A percentile compares a stretch with the other conserved stretches of the same genome.
phyloP scores from a whole-genome alignment of 768 basidiomycete species.

The Xerocomus spinulosus region DNA sequence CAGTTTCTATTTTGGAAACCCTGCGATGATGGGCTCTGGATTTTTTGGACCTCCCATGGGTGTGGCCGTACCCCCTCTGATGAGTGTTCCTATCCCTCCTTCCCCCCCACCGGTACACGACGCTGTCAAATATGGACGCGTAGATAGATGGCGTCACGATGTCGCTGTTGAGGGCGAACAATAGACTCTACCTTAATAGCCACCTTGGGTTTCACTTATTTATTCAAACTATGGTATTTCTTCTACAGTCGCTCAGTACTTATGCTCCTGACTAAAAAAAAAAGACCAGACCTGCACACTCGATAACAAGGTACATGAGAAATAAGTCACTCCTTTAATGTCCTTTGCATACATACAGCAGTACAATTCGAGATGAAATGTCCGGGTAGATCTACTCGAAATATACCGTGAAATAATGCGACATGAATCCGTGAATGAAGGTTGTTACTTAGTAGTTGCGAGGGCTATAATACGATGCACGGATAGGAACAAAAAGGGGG shows the following conservation, averaged over 20 bases:
- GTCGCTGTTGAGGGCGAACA: constrained; percentile 67
- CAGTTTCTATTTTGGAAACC: constrained; percentile 65
- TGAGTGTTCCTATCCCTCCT: constrained; percentile 37
- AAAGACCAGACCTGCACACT: neutral
- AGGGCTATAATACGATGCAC: constrained; percentile 25
- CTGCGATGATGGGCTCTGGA: constrained; percentile 65
- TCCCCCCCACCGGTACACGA: constrained; percentile 66
- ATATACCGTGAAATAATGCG: constrained; percentile 34
- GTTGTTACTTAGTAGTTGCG: constrained; percentile 24
- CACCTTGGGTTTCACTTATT: constrained; percentile 5
- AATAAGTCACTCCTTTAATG: constrained; percentile 36
- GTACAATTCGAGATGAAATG: constrained; percentile 28
- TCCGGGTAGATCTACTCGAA: constrained; percentile 35
- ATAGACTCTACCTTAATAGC: constrained; percentile 14
- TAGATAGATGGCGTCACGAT: constrained; percentile 79
- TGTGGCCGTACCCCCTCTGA: constrained; percentile 44
- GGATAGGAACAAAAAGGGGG: constrained; percentile 3
- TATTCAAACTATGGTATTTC: neutral
- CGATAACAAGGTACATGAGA: constrained; percentile 13
- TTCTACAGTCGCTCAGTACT: neutral
- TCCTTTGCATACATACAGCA: constrained; percentile 34
- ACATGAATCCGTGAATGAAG: constrained; percentile 28
- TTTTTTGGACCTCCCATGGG: constrained; percentile 56
- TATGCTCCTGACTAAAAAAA: no score
- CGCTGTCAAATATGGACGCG: constrained; percentile 59